phyloP scores from a whole-genome alignment of 768 basidiomycete species.

The Tylopilus felleus region DNA sequence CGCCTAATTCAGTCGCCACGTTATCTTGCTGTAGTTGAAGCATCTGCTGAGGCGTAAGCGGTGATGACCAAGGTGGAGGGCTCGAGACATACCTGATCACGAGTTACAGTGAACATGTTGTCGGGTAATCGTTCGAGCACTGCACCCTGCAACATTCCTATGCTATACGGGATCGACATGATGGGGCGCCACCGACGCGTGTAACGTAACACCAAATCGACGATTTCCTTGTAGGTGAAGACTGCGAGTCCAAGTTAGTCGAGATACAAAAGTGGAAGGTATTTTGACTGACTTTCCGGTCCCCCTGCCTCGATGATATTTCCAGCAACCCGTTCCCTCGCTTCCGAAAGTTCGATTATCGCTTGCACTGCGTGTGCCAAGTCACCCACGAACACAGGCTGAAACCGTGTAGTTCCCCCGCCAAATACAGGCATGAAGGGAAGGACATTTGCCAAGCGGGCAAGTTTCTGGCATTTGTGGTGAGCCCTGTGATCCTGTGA shows the following conservation, averaged over 20 bases:
- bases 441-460: slow-evolving; percentile 52
- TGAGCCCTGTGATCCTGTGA: neutral
- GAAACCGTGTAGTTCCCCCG: slow-evolving; percentile 62
- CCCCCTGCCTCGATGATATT: slow-evolving; percentile 48
- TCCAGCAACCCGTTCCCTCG: slow-evolving; percentile 35
- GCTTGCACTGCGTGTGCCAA: slow-evolving; percentile 60
- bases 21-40: slow-evolving; percentile 63
- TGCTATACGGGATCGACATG: slow-evolving; percentile 57
- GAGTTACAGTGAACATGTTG: slow-evolving; percentile 66
- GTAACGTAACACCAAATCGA: slow-evolving; percentile 58
- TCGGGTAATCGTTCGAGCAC: slow-evolving; percentile 61
- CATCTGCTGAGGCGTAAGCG: slow-evolving; percentile 40
- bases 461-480: slow-evolving; percentile 49
- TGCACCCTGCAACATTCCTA: slow-evolving; percentile 64
- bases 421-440: slow-evolving; percentile 78
- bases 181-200: slow-evolving; percentile 55
- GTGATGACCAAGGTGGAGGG: neutral
- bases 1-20: slow-evolving; percentile 36
- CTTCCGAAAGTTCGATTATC: slow-evolving; percentile 41
- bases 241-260: slow-evolving; percentile 44
- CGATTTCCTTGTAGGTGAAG: slow-evolving; percentile 63
- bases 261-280: slow-evolving; percentile 31
- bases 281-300: slow-evolving; percentile 43
- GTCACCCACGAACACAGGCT: slow-evolving; percentile 73
- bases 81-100: slow-evolving; percentile 50